Percentiles rank a stretch among this genome's conserved stretches.
phyloP scores from a whole-genome alignment of 176 grass and related monocot species.

The Oryza rufipogon region DNA sequence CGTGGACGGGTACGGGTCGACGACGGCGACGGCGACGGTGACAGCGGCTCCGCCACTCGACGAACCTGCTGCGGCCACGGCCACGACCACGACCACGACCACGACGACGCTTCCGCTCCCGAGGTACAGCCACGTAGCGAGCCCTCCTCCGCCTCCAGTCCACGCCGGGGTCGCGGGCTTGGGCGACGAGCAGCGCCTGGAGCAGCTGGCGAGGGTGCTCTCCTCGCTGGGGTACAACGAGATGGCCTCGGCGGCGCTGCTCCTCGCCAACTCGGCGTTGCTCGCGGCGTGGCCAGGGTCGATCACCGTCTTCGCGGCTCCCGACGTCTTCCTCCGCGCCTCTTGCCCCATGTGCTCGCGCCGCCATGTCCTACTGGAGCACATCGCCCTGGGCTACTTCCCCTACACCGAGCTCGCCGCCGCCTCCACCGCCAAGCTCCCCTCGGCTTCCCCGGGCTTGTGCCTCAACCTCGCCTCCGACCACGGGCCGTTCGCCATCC shows the following conservation, averaged over 20 bases:
- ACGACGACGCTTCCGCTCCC: constrained; percentile 19
- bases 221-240: constrained; percentile 69
- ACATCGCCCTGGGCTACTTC: constrained; percentile 72
- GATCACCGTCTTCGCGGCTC: constrained; percentile 68
- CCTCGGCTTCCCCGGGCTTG: constrained; percentile 52
- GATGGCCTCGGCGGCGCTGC: constrained; percentile 56
- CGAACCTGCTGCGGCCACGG: neutral
- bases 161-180: neutral
- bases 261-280: constrained; percentile 33
- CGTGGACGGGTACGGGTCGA: neutral
- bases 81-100: neutral
- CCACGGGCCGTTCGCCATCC: constrained; percentile 33
- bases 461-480: constrained; percentile 63
- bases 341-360: constrained; percentile 58
- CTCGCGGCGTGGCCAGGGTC: constrained; percentile 54
- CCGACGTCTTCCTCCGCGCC: constrained; percentile 50
- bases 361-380: constrained; percentile 55
- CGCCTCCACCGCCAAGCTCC: constrained; percentile 50
- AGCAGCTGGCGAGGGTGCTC: constrained; percentile 57
- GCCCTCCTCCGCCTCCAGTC: constrained; percentile 15
- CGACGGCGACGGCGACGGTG: neutral
- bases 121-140: neutral
- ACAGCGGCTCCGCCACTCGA: neutral
- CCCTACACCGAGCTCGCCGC: constrained; percentile 52
- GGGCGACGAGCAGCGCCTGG: constrained; percentile 7